Evolutionary conservation across 164 flowering plant species (phyloP), one percentile per base, ranked within the genome.

Genomic region (Liquidambar formosana): DNA sequence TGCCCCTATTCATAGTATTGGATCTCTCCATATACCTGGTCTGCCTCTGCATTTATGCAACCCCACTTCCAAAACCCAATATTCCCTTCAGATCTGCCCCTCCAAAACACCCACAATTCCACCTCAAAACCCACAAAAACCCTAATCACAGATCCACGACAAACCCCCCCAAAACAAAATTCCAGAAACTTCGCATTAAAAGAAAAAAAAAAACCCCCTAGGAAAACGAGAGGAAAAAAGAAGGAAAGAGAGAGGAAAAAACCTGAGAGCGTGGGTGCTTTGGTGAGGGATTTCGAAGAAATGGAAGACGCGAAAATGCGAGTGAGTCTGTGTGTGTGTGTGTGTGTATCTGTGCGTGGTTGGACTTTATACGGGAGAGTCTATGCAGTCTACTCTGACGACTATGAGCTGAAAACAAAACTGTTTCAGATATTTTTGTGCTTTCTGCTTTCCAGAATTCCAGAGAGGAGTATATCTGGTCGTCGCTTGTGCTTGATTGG

Each of bases 11-110:
- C 84, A 81, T 83, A 27, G 85, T 78, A 28, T 75, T 82, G 15
- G 81, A 78, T 69, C 90, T 80, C 76, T 87, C 91, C 86, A 84
- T 79, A 48, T 67, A 69, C 78, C 92, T 78, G 4, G 84, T 84
- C 63, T 77, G 84, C 80, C 85, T 82, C 65, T 81, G 80, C 87
- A 80, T 77, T 75, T 72, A 5, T 22, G 23, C 63, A n/a, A 51
- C 56, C 47, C 12, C 33, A 28, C 57, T 33, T 27, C 71, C 57
- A 67, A 65, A 73, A 70, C 66, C 79, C 71, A 57, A 77, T 8
- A 19, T 62, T 67, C 69, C 61, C 73, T n/a, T 4, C 57, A 79
- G 85, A 86, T 84, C 89, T 81, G 78, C 70, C 68, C 23, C 58
- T 61, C 27, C 67, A 63, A 68, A 71, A 64, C 27, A 2, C 41